phyloP scores from a whole-genome alignment of 768 basidiomycete species.

The Rhodotorula diobovata region DNA sequence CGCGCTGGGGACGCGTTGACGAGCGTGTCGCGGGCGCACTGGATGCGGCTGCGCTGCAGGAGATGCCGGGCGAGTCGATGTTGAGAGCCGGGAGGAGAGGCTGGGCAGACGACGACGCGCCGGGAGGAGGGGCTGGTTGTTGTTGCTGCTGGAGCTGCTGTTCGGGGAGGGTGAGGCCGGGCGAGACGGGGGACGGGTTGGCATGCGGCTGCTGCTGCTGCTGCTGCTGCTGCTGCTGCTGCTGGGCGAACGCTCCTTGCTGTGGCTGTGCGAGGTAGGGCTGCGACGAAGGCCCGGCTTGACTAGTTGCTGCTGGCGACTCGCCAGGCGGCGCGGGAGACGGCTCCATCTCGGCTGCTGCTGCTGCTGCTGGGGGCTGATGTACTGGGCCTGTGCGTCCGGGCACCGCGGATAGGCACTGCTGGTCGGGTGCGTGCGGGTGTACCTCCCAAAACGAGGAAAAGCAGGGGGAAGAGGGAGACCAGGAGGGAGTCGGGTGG shows the following conservation, averaged over 20 bases:
- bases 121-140: neutral
- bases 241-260: neutral
- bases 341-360: neutral
- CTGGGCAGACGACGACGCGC: neutral
- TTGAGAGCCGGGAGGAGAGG: neutral
- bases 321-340: neutral
- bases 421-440: too few relatives aligned
- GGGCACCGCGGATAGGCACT: neutral
- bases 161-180: neutral
- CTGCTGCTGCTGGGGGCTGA: neutral
- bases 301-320: neutral
- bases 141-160: neutral
- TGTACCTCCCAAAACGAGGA: neutral
- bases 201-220: neutral
- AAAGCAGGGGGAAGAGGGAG: neutral
- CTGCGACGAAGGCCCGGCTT: neutral
- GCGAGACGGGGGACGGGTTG: slow-evolving; percentile 6
- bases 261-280: neutral
- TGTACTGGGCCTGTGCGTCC: neutral
- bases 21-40: neutral
- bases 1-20: neutral
- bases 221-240: neutral
- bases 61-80: neutral
- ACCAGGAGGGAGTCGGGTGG: neutral
- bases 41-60: neutral